Percentiles rank a stretch among this genome's conserved stretches.
phyloP scores from a whole-genome alignment of 2,329 filamentous ascomycete species.

The Thermochaetoides dissita region DNA sequence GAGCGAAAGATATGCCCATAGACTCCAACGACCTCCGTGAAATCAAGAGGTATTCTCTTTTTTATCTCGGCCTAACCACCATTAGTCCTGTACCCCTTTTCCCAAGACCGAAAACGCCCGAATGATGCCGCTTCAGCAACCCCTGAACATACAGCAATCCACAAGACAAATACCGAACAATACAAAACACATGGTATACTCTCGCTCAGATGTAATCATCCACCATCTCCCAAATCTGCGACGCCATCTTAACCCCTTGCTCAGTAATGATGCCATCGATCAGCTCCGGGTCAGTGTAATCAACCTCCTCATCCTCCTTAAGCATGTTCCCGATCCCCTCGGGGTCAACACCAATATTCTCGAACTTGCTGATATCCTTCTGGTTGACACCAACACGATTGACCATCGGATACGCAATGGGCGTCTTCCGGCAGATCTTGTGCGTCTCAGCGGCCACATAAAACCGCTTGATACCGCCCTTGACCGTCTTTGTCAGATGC shows the following conservation, averaged over 20 bases:
- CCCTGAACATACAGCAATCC: no score
- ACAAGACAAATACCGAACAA: no score
- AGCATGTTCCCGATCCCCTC: slow-evolving; percentile 24
- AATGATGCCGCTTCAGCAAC: no score
- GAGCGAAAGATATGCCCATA: no score
- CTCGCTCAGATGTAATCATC: slow-evolving; percentile 10
- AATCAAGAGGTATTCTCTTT: no score
- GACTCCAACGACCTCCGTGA: no score
- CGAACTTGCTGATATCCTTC: slow-evolving; percentile 27
- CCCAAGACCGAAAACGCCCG: no score
- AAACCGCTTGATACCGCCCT: slow-evolving; percentile 39
- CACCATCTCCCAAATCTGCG: slow-evolving; percentile 17
- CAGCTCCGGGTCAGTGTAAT: slow-evolving; percentile 58
- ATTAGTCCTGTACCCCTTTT: no score
- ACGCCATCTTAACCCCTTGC: slow-evolving; percentile 53
- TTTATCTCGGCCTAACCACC: no score
- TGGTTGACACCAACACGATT: slow-evolving; percentile 52
- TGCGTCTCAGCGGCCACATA: slow-evolving; percentile 92
- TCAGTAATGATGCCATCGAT: slow-evolving; percentile 66
- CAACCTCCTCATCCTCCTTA: slow-evolving; percentile 42
- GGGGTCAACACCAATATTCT: slow-evolving; percentile 9
- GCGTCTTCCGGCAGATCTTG: slow-evolving; percentile 85
- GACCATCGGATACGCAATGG: slow-evolving; percentile 66
- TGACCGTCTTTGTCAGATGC: slow-evolving; percentile 55
- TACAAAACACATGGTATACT: no score